Base-by-base conservation (phyloP, 1,139 yeast genomes). In the Geotrichum macrosporum region DNA sequence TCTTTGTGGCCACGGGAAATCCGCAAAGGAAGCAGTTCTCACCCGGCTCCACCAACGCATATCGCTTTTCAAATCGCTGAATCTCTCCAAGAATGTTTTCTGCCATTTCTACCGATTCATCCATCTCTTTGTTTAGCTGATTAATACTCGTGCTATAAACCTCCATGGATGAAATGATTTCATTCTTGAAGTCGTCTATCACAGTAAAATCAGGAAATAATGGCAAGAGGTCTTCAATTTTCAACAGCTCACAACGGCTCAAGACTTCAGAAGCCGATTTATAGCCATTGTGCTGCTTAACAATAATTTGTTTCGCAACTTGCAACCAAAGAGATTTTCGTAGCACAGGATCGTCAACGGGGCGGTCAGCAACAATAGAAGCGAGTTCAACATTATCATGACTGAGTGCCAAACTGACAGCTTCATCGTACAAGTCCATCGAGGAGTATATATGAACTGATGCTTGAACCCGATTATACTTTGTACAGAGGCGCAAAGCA, bases 171-270 rank as follows among this genome's bases (percentile, higher is more conserved):
- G 74, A 70, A 26, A 92, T 86, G 32, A 94, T 78, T 57, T 88
- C 95, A 44, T 83, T 84, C 57, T 87, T 87, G 62, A 92, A 77
- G 51, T 84, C 80, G 56, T 87, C 94, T 44, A 92, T 81, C 41
- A 84, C 80, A 0, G 86, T 76, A 47, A 84, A 78, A 56, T 87
- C 92, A 0, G 96, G 95, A 57, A 89, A 82, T 29, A 87, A 67
- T 1, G 95, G 95, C 41, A 94, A 65, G 32, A 94, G 63, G 57
- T 92, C 97, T 56, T 86, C 89, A 44, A 92, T 80, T 2, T 81
- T 75, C 20, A 92, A 67, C n/a, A 74, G 53, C 19, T 76, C 80
- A 51, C 83, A 77, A 56, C 64, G 78, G 47, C 66, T 71, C 62
- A 74, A 67, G 46, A 76, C 68, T 24, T 57, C 59, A 15, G 70